These are phyloP conservation scores for Mycena capillaripes DNA, from an alignment of 768 basidiomycete species.

Conservation along the genomic window DNA sequence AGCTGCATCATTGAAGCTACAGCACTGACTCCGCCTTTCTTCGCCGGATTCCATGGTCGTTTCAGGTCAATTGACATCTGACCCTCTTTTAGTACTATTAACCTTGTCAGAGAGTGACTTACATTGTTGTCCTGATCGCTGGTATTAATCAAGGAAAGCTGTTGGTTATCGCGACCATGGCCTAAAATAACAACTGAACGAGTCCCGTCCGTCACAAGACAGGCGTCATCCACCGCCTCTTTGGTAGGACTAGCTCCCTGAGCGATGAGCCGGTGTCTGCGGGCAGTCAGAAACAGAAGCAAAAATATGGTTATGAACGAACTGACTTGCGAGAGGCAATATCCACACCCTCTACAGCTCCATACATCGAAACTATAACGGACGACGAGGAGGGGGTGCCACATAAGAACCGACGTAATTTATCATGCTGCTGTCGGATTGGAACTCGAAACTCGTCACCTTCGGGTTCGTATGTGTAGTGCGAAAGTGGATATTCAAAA, in stretches of 20 bases:
- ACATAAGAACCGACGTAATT: constrained; percentile 54
- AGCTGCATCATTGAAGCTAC: constrained; percentile 57
- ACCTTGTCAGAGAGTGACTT: constrained; percentile 15
- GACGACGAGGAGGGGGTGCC: constrained; percentile 31
- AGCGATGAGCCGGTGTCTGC: constrained; percentile 34
- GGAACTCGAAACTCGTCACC: constrained; percentile 37
- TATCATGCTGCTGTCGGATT: constrained; percentile 47
- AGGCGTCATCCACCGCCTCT: constrained; percentile 60
- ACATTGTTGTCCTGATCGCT: constrained; percentile 41
- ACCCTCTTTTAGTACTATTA: neutral
- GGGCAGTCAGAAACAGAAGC: constrained; percentile 20
- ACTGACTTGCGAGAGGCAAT: constrained; percentile 39
- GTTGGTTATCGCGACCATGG: constrained; percentile 53
- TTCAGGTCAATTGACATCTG: constrained; percentile 32
- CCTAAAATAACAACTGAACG: constrained; percentile 50
- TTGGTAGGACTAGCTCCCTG: constrained; percentile 35
- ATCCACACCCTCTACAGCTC: constrained; percentile 50
- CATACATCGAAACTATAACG: constrained; percentile 55
- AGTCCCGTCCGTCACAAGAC: constrained; percentile 46
- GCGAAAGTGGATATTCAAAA: neutral
- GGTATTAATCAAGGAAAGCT: constrained; percentile 44
- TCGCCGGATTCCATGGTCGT: constrained; percentile 50
- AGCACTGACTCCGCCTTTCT: constrained; percentile 58
- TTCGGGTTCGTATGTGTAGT: constrained; percentile 20
- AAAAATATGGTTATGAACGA: constrained; percentile 15